Evolutionary conservation across 2,329 filamentous ascomycete species (phyloP), one percentile per base, ranked within the genome.

Genomic region (Pseudocercospora vitis): DNA sequence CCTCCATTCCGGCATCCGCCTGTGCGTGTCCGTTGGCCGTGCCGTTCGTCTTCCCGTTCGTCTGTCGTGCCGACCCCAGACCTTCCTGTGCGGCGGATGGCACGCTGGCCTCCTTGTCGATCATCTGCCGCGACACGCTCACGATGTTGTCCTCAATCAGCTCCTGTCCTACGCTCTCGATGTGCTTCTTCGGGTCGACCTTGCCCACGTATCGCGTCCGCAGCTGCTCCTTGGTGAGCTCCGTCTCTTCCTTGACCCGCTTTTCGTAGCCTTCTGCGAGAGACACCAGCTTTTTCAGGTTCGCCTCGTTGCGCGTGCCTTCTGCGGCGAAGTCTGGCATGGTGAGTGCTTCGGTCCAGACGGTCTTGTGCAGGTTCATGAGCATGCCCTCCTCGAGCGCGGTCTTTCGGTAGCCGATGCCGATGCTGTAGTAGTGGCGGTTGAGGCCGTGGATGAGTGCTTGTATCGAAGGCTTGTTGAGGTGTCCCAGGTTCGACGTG

Each of bases 381-480:
- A 99, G 76, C 94, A 99, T 99, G 75, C 96, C 97, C 80, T 99
- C 95, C 73, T 99, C 94, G 47, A 99, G 79, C 14, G 67, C 92
- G 0, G 92, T 96, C 80, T 99, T 99, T 70, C 92, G 83, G 76
- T 99, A 99, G 76, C 96, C 91, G 77, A 99, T 97, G 56, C 84
- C 92, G 70, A 99, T 99, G 66, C 90, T 96, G 81, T 99, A 99
- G 81, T 99, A 99, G 78, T 99, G 94, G 68, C 94, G 83, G 79
- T 99, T 99, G 39, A 99, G 82, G 54, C 94, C 94, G 74, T 99
- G 94, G 61, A 99, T 99, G 53, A 99, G 86, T 29, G 95, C 92
- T 77, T 99, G 95, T 62, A 99, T 99, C n/a, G 91, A 96, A 21
- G 94, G 95, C 78, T 99, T 99, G 80, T 99, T 97, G 63, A 99